These are phyloP conservation scores for Mycena capillaripes DNA, from an alignment of 768 basidiomycete genomes.

Conservation along the genomic window DNA sequence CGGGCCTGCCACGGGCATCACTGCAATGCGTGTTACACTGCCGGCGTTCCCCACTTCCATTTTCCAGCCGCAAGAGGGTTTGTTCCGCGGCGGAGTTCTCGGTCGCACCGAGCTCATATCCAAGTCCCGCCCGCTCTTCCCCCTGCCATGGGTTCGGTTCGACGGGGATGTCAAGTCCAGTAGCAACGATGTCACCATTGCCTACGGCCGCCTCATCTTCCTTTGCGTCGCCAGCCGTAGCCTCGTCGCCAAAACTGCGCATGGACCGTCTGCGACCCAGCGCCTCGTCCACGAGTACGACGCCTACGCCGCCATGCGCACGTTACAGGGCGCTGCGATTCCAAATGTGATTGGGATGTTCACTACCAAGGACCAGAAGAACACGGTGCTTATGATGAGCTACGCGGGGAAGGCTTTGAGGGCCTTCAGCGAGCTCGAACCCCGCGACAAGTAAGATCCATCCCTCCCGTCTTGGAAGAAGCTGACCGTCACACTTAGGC, in stretches of 20 bases:
- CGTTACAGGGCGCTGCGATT: slow-evolving; percentile 22
- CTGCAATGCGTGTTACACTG: background rate
- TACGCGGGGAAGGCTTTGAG: slow-evolving; percentile 21
- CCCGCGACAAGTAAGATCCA: slow-evolving; percentile 16
- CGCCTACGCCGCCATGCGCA: slow-evolving; percentile 9
- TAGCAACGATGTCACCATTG: slow-evolving; percentile 22
- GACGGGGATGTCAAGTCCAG: slow-evolving; percentile 24
- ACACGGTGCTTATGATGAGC: slow-evolving; percentile 22
- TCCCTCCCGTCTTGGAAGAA: background rate
- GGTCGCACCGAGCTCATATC: slow-evolving; percentile 19
- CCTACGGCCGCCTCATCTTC: slow-evolving; percentile 13
- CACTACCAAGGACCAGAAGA: background rate
- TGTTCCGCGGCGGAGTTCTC: slow-evolving; percentile 19
- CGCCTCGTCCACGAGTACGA: slow-evolving; percentile 18
- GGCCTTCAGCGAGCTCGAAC: slow-evolving; percentile 15
- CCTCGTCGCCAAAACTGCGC: slow-evolving; percentile 19
- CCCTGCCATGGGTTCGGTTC: slow-evolving; percentile 22
- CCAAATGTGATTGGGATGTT: slow-evolving; percentile 22
- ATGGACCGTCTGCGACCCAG: slow-evolving; percentile 7
- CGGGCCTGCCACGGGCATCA: background rate
- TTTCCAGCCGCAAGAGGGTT: slow-evolving; percentile 11
- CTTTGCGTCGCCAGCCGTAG: background rate
- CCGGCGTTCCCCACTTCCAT: slow-evolving; percentile 18
- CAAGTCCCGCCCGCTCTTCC: slow-evolving; percentile 8
- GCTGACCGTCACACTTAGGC: slow-evolving; percentile 16